Evolutionary conservation across 2,329 filamentous ascomycete genomes (phyloP).

Genomic region (Alternaria ventricosa): DNA sequence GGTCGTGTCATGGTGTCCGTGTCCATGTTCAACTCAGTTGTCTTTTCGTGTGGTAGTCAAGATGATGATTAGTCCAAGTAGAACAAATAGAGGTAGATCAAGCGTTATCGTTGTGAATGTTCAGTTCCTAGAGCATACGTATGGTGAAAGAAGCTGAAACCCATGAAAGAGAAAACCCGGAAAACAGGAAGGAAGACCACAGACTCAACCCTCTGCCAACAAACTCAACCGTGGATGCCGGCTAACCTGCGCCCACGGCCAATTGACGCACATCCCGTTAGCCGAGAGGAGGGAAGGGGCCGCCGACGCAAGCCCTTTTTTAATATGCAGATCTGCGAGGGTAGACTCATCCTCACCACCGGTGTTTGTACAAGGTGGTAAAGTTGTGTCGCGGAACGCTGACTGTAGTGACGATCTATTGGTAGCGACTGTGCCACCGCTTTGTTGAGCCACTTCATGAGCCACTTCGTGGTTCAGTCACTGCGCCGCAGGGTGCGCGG

Average conservation of each 20-base stretch:
- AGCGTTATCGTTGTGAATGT: background rate
- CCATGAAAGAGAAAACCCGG: background rate
- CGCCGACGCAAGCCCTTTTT: conserved; percentile 17
- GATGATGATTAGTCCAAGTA: background rate
- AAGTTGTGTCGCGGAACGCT: background rate
- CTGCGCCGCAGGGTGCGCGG: conserved; percentile 14
- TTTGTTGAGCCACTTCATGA: conserved; percentile 10
- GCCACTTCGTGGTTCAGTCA: conserved; percentile 17
- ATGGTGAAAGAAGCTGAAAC: background rate
- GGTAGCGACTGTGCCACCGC: conserved; percentile 15
- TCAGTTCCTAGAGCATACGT: background rate
- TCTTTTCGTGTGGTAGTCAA: background rate
- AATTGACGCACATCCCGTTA: conserved; percentile 13
- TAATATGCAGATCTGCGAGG: conserved; percentile 6
- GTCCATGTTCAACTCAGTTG: background rate
- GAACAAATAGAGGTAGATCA: background rate
- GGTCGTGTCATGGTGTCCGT: conserved; percentile 8
- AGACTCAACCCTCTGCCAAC: conserved; percentile 1
- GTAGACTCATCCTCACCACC: background rate
- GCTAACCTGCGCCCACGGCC: conserved; percentile 3
- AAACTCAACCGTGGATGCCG: background rate
- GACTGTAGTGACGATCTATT: background rate
- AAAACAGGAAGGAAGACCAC: conserved; percentile 2
- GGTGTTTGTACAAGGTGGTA: background rate
- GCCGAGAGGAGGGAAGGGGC: conserved; percentile 1